phyloP scores from a whole-genome alignment of 1,284 basidiomycete genomes.

The Wolfiporia cocos region DNA sequence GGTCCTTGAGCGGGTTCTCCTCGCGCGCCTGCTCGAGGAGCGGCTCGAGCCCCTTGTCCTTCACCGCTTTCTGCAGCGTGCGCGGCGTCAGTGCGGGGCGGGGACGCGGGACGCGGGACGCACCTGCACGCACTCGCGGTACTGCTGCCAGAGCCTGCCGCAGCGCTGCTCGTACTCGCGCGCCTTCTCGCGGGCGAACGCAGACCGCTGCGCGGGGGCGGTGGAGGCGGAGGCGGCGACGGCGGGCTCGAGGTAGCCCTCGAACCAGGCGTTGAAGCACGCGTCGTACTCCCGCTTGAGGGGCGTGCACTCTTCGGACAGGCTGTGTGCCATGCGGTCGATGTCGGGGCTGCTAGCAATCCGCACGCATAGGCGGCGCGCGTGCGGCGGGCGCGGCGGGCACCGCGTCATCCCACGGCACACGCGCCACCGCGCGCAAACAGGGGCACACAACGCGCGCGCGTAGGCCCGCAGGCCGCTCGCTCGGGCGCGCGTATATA shows the following conservation, averaged over 20 bases:
- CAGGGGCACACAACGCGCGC: neutral
- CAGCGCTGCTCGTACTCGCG: slow-evolving; percentile 82
- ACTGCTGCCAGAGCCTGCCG: slow-evolving; percentile 74
- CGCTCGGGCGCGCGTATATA: neutral
- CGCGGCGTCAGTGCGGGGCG: slow-evolving; percentile 1
- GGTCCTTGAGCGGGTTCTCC: slow-evolving; percentile 71
- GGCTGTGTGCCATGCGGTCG: slow-evolving; percentile 56
- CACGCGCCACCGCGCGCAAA: neutral
- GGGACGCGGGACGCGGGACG: slow-evolving; percentile 10
- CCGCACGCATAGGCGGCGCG: no score
- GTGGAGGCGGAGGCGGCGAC: slow-evolving; percentile 31
- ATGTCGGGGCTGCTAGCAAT: no score
- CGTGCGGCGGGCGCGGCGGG: slow-evolving; percentile 1
- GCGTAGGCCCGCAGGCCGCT: neutral
- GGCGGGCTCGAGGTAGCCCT: slow-evolving; percentile 85
- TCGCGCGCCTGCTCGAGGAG: slow-evolving; percentile 76
- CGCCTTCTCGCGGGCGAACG: slow-evolving; percentile 52
- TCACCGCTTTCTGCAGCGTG: slow-evolving; percentile 68
- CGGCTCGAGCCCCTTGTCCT: slow-evolving; percentile 69
- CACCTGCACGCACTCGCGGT: slow-evolving; percentile 77
- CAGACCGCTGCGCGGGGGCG: slow-evolving; percentile 37
- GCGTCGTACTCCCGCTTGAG: slow-evolving; percentile 87
- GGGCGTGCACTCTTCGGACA: slow-evolving; percentile 81
- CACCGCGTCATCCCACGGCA: neutral
- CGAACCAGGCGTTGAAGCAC: slow-evolving; percentile 97